These are phyloP conservation scores for Lojkania enalia DNA, from an alignment of 2,329 filamentous ascomycete species.

Conservation along the genomic window DNA sequence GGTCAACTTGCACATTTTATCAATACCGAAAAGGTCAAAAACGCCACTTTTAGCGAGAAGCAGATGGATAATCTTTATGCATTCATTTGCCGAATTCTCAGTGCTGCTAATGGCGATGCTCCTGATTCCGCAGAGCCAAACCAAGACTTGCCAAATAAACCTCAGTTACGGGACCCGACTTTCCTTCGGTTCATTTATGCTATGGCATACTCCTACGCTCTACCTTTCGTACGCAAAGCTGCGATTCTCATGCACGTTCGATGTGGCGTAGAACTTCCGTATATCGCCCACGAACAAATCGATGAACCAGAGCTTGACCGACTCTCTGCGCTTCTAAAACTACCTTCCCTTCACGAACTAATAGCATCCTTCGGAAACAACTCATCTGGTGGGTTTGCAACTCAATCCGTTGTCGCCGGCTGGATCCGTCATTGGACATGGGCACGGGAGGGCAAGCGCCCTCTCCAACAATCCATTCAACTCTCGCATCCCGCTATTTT, in stretches of 20 bases:
- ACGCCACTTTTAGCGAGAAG: slow-evolving; percentile 25
- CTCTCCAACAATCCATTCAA: slow-evolving; percentile 49
- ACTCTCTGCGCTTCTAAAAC: slow-evolving; percentile 71
- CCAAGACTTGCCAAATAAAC: background rate
- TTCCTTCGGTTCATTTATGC: slow-evolving; percentile 43
- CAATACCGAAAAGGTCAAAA: slow-evolving; percentile 29
- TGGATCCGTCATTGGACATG: slow-evolving; percentile 72
- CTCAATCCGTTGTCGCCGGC: slow-evolving; percentile 59
- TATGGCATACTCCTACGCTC: slow-evolving; percentile 74
- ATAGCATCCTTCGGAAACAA: slow-evolving; percentile 60
- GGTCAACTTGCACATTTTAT: slow-evolving; percentile 33
- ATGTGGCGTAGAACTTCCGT: slow-evolving; percentile 85
- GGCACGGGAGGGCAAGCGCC: slow-evolving; percentile 45
- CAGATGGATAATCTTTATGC: slow-evolving; percentile 35
- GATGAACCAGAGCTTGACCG: slow-evolving; percentile 80
- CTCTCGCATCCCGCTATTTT: slow-evolving; percentile 87
- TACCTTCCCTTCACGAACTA: slow-evolving; percentile 80
- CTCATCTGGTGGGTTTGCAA: slow-evolving; percentile 34
- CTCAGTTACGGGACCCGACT: slow-evolving; percentile 28
- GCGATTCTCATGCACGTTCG: slow-evolving; percentile 83
- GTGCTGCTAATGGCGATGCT: slow-evolving; percentile 22
- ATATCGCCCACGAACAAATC: slow-evolving; percentile 56
- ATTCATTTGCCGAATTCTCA: slow-evolving; percentile 39
- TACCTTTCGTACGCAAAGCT: slow-evolving; percentile 87
- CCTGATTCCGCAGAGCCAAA: background rate